Evolutionary conservation across 768 basidiomycete species (phyloP).

Genomic region (Coprinopsis cinerea): DNA sequence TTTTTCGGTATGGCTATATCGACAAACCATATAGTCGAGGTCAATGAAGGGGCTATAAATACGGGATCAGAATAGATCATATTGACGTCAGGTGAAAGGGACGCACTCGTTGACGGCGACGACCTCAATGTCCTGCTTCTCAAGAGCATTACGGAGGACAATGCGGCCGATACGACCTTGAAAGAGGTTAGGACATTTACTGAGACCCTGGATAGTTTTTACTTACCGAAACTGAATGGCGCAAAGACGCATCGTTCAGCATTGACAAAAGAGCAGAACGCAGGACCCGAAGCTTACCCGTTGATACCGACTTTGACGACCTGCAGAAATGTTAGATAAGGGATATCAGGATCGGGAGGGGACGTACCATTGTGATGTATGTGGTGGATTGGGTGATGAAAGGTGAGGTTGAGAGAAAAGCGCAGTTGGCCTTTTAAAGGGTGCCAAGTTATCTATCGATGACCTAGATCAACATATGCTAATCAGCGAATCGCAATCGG

Average conservation of each 20-base stretch:
- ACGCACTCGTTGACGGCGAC: slow-evolving; percentile 92
- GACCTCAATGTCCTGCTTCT: slow-evolving; percentile 69
- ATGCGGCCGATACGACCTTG: slow-evolving; percentile 99
- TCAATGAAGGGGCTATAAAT: slow-evolving; percentile 87
- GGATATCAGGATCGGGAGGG: not conserved
- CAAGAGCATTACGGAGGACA: slow-evolving; percentile 90
- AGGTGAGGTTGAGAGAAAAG: slow-evolving; percentile 11
- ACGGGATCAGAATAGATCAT: slow-evolving; percentile 2
- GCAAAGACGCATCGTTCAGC: slow-evolving; percentile 5
- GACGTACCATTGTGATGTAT: slow-evolving; percentile 19
- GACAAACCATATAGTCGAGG: slow-evolving; percentile 87
- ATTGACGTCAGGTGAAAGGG: not conserved
- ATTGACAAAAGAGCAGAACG: not conserved
- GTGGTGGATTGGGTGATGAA: slow-evolving; percentile 12
- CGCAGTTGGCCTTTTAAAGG: not conserved
- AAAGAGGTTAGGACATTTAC: slow-evolving; percentile 6
- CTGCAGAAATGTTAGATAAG: slow-evolving; percentile 17
- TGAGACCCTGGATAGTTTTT: not conserved
- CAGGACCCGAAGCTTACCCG: slow-evolving; percentile 48
- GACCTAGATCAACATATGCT: not conserved
- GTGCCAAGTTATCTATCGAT: slow-evolving; percentile 6
- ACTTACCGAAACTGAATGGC: slow-evolving; percentile 77
- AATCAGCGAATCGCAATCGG: not conserved
- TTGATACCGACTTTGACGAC: slow-evolving; percentile 97
- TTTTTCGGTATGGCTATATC: not conserved